Conservation (phyloP, 345 rosid species). For the Jatropha curcas region DNA sequence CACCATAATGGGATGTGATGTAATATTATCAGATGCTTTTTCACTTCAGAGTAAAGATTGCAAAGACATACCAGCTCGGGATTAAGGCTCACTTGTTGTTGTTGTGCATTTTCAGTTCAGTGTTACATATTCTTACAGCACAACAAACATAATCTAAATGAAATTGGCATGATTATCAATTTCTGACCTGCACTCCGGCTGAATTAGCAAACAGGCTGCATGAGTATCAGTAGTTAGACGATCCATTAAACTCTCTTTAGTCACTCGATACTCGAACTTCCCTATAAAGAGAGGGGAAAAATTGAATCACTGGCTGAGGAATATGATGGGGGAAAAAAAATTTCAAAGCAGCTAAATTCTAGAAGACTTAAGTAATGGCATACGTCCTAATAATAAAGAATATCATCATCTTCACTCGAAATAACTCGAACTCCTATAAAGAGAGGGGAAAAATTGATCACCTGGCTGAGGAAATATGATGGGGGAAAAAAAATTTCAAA, state of each 20-base stretch:
- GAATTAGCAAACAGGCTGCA: conserved; percentile 55
- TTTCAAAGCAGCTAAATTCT: background rate
- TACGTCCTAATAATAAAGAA: background rate
- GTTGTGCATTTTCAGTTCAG: no score
- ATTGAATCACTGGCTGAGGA: background rate
- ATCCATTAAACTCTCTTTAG: conserved; percentile 71
- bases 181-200: conserved; percentile 61
- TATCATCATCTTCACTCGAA: conserved; percentile 41
- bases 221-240: conserved; percentile 58
- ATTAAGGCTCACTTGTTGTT: no score
- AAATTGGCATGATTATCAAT: background rate
- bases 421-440: conserved; percentile 65
- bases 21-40: no score
- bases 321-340: background rate
- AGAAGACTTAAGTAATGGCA: background rate
- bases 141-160: background rate
- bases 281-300: conserved; percentile 43
- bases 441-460: background rate
- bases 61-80: no score
- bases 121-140: no score
- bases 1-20: no score
- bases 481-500: background rate
- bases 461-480: background rate
- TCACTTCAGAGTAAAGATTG: no score
- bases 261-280: conserved; percentile 59